Conservation (phyloP, 345 rosid species). For the Punica granatum region DNA sequence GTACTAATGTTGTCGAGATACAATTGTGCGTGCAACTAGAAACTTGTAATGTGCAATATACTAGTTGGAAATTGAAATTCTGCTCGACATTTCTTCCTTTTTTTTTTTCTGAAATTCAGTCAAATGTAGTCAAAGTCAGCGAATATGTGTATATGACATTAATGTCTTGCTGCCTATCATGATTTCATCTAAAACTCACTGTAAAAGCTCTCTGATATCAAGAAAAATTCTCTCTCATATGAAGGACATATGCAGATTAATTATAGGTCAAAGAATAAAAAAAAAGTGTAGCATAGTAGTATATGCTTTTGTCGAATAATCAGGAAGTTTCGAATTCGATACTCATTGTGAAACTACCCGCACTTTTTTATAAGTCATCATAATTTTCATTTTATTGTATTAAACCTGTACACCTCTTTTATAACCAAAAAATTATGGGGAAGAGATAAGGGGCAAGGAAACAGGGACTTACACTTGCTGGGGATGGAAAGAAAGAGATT, state of each 20-base stretch:
- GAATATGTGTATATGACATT: background rate
- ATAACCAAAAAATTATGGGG: background rate
- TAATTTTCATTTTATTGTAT: too few relatives aligned
- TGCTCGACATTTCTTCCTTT: too few relatives aligned
- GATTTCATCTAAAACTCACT: background rate
- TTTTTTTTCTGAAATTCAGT: background rate
- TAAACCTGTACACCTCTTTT: too few relatives aligned
- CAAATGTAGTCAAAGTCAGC: conserved; percentile 1
- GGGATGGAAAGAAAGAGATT: conserved; percentile 10
- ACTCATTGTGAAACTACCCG: too few relatives aligned
- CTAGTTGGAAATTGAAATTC: too few relatives aligned
- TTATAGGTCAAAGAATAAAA: background rate
- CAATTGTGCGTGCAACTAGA: too few relatives aligned
- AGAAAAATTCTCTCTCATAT: background rate
- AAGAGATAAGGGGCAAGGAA: background rate
- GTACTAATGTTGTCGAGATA: too few relatives aligned
- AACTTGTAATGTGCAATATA: too few relatives aligned
- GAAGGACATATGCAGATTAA: background rate
- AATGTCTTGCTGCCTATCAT: background rate
- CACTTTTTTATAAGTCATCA: too few relatives aligned
- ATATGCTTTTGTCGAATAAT: too few relatives aligned
- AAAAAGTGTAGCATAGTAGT: too few relatives aligned
- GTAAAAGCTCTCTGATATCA: background rate
- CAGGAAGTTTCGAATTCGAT: too few relatives aligned
- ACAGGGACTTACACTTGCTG: background rate